Evolutionary conservation across 352 stramenopile species (phyloP), one percentile per base, ranked within the genome.

Genomic region (Globisporangium iwayamae): DNA sequence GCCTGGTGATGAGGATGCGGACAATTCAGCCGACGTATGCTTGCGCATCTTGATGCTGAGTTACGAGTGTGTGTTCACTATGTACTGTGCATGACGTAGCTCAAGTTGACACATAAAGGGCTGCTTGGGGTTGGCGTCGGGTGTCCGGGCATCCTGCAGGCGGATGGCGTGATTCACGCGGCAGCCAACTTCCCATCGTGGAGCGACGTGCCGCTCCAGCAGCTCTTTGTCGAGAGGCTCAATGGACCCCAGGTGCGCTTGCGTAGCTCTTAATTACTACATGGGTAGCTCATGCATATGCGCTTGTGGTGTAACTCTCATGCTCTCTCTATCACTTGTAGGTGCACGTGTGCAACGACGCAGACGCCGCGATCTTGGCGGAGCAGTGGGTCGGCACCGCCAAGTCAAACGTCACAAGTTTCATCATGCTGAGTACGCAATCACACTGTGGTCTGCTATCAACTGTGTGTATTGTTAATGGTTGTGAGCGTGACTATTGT

Each of bases 341-440:
- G 64, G 74, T 87, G 0, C 69, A 67, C 2, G 38, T 94, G 34
- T 88, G 78, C 64, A 94, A 94, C 30, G 86, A 94, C 52, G 86
- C 86, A 3, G 86, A 94, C 61, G 86, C 86, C 11, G 86, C 86
- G 62, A 85, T 93, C 53, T 60, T 91, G 55, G 86, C 86, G 9
- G 86, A 95, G 66, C 75, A 90, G 55, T 95, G 84, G 86, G 78
- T 93, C 30, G 86, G 86, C 56, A 80, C 71, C 7, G 86, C 86
- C 10, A 86, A 83, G 53, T 65, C 67, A 11, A 67, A 69, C 34
- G 66, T 93, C 45, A 74, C 83, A 54, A 78, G 87, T 61, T 91
- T 93, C 50, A 79, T 93, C 71, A 95, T 95, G 86, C 66, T 95
- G 14, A 93, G 86, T 95, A 81, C 25, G 54, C n/a, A 41, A 13